These are phyloP conservation scores for Castanospermum australe DNA, from an alignment of 306 rosid genomes.

Conservation along the genomic window DNA sequence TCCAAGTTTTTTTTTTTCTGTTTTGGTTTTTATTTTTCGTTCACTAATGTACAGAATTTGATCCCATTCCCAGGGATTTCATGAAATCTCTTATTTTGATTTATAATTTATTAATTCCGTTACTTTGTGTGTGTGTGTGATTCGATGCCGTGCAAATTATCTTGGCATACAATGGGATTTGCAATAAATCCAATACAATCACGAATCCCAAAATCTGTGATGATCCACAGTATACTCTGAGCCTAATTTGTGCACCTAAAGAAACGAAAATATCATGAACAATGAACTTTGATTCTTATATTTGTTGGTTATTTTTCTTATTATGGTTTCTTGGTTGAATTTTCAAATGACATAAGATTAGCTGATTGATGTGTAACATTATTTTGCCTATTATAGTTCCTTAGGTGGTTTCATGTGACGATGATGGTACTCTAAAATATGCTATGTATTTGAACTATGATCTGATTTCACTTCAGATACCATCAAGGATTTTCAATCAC, in stretches of 20 bases:
- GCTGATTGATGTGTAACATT: neutral
- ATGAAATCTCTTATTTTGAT: neutral
- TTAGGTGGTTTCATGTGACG: neutral
- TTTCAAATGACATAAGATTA: neutral
- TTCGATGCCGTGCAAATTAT: neutral
- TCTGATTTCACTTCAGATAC: neutral
- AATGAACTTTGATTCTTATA: neutral
- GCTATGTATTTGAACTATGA: no score
- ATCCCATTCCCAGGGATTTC: neutral
- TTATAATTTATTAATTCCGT: no score
- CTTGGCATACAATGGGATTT: neutral
- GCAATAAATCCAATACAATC: neutral
- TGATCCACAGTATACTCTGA: neutral
- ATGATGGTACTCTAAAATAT: neutral
- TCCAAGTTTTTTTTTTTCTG: neutral
- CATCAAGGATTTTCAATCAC: neutral
- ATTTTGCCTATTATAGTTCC: neutral
- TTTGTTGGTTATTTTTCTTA: neutral
- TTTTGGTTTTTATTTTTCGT: neutral
- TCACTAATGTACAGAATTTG: neutral
- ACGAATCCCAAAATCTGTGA: neutral
- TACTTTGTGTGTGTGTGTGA: neutral
- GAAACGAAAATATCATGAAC: neutral
- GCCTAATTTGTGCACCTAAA: neutral
- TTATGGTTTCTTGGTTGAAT: neutral